Conservation (phyloP, 108 stramenopile species). For the Nitzschia inconspicua region DNA sequence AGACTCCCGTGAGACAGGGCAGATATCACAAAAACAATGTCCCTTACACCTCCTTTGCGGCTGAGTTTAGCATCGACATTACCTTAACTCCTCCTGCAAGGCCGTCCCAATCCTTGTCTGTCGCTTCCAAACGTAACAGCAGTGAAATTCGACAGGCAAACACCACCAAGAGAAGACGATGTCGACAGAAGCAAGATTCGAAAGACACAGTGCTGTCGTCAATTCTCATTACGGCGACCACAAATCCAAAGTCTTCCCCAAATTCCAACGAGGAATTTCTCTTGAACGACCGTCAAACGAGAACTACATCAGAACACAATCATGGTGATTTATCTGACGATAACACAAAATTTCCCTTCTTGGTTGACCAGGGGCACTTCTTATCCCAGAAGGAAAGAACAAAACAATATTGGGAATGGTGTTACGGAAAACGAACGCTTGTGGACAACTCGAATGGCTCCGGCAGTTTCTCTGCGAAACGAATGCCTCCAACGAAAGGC, state of each 20-base stretch:
- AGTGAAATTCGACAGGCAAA: conserved; percentile 23
- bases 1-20: too few species aligned
- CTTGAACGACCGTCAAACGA: too few species aligned
- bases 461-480: conserved; percentile 18
- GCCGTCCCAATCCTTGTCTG: conserved; percentile 8
- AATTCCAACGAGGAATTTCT: too few species aligned
- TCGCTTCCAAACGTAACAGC: conserved; percentile 26
- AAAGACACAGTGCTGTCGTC: not conserved
- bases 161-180: conserved; percentile 10
- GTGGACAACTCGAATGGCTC: too few species aligned
- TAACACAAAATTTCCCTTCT: not conserved
- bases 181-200: conserved; percentile 1
- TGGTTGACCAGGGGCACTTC: not conserved
- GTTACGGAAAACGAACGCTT: conserved; percentile 6
- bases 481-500: conserved; percentile 22
- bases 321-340: not conserved
- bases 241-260: not conserved
- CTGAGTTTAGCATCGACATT: not conserved
- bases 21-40: too few species aligned
- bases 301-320: too few species aligned
- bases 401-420: conserved; percentile 11
- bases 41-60: too few species aligned
- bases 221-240: not conserved
- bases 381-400: not conserved
- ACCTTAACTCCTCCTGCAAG: conserved; percentile 23